Evolutionary conservation across 1,139 yeast genomes (phyloP).

Genomic region (Geotrichum siamense): DNA sequence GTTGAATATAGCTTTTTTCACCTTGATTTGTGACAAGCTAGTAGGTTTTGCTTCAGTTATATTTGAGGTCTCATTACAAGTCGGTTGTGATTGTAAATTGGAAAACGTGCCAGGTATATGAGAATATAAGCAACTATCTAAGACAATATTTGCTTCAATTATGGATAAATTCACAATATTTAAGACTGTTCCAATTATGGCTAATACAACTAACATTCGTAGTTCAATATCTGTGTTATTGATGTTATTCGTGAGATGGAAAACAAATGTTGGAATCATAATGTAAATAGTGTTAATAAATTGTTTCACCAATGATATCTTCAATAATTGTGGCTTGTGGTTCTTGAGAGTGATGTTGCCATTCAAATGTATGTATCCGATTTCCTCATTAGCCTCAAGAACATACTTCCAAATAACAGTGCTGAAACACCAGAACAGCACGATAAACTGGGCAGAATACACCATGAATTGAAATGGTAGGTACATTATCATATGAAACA

Average conservation of each 20-base stretch:
- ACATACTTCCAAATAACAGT: neutral
- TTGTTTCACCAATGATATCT: neutral
- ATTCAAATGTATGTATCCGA: constrained; percentile 1
- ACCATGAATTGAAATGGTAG: constrained; percentile 1
- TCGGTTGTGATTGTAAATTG: too few relatives aligned
- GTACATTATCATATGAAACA: neutral
- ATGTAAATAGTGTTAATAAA: neutral
- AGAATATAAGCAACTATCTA: constrained; percentile 1
- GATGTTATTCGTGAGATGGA: neutral
- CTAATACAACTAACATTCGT: neutral
- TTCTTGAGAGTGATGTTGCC: constrained; percentile 2
- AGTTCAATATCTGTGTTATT: neutral
- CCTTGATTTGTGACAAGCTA: neutral
- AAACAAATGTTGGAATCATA: neutral
- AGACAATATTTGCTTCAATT: neutral
- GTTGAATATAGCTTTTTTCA: neutral
- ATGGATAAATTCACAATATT: neutral
- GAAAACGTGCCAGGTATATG: too few relatives aligned
- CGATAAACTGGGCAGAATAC: neutral
- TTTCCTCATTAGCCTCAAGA: constrained; percentile 1
- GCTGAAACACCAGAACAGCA: neutral
- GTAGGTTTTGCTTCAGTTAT: neutral
- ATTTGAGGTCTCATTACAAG: neutral
- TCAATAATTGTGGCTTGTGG: constrained; percentile 1
- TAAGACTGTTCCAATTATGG: neutral